Base-by-base conservation (phyloP, 208 protist species). In the Trypanosoma rangeli region DNA sequence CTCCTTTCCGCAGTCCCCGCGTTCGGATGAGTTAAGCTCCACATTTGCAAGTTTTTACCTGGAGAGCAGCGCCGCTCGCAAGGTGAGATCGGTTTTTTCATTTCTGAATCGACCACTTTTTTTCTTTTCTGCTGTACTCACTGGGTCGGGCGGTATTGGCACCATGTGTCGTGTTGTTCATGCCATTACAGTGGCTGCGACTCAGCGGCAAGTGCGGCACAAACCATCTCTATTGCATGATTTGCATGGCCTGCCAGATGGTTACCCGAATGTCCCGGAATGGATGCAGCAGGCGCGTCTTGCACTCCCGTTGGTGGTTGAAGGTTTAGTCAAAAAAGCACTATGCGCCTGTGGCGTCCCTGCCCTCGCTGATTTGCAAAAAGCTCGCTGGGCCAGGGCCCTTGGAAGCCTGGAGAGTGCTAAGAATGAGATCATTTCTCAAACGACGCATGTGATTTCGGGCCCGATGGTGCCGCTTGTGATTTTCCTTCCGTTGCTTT, bases 1-100 rank as follows among this genome's bases (percentile, higher is more conserved):
- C 24, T 79, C 77, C 3, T 68, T 89, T 46, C 63, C 63, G 22
- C 74, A 80, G 59, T 93, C 86, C 8, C 85, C 90, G 12, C 70
- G 77, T 42, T 92, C 85, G 1, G 66, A 74, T 62, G 84, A 92
- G 63, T 76, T 92, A 59, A 93, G 87, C 77, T 92, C 90, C 13
- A 92, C 90, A 24, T 90, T 92, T 59, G 77, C 82, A 44, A 91
- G 81, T 42, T 89, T 93, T 71, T 95, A 92, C 68, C 73, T 87
- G 64, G 84, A 90, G 12, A 89, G 85, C 76, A 75, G 82, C n/a
- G 64, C 62, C 13, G 70, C 83, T 57, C 70, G 60, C 35, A 72
- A 70, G 33, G 53, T 86, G 26, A 48, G 69, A 28, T 70, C 48
- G 2, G 80, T 73, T 22, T 20, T 79, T 46, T 76, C 37, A 46